These are phyloP conservation scores for Termitomyces sp. DNA, from an alignment of 768 basidiomycete species.

Conservation along the genomic window DNA sequence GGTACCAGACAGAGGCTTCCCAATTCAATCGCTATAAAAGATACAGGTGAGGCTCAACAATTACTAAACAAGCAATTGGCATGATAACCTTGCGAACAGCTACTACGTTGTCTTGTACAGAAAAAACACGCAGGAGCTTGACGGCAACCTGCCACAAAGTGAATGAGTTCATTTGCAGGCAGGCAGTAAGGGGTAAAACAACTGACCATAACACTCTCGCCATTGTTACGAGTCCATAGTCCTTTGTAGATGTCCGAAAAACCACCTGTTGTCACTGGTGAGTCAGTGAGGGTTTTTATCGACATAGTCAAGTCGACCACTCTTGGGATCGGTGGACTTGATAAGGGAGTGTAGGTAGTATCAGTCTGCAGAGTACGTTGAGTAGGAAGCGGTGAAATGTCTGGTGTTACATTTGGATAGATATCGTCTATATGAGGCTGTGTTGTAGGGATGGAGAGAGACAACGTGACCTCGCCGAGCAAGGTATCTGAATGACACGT, in stretches of 20 bases:
- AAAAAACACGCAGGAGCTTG: constrained; percentile 41
- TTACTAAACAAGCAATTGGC: too few relatives aligned
- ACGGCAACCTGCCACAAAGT: constrained; percentile 39
- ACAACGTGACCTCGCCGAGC: neutral
- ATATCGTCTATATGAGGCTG: neutral
- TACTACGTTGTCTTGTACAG: constrained; percentile 30
- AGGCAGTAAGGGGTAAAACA: neutral
- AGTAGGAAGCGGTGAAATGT: neutral
- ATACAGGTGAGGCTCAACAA: too few relatives aligned
- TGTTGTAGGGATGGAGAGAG: neutral
- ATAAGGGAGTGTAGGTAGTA: constrained; percentile 29
- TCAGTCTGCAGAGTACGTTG: neutral
- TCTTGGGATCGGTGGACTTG: constrained; percentile 29
- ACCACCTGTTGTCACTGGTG: constrained; percentile 44
- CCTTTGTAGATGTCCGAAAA: constrained; percentile 51
- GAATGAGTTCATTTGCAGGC: neutral
- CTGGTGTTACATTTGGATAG: neutral
- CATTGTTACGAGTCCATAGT: constrained; percentile 24
- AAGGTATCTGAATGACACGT: neutral
- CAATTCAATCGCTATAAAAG: constrained; percentile 38
- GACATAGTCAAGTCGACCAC: constrained; percentile 32
- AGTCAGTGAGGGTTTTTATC: constrained; percentile 24
- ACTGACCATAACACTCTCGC: constrained; percentile 13
- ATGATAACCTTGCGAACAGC: constrained; percentile 33
- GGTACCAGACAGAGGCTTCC: constrained; percentile 48